Evolutionary conservation across 257 asterid species (phyloP).

Genomic region (Capsicum pubescens): DNA sequence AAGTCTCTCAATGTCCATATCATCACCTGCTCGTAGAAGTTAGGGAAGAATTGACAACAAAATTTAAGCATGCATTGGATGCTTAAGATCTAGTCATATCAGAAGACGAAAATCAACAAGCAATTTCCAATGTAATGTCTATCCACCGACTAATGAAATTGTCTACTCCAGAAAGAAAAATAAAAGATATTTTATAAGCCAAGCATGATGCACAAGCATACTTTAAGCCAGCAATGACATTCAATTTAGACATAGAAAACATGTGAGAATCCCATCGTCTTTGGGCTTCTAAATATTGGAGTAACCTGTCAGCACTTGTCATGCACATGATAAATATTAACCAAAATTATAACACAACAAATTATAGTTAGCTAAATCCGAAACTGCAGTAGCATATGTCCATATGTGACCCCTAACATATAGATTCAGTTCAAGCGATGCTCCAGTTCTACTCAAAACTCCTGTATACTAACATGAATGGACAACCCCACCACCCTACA

Average conservation of each 20-base stretch:
- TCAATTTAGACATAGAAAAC: conserved; percentile 4
- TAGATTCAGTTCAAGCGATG: neutral
- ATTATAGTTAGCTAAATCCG: neutral
- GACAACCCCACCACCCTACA: conserved; percentile 5
- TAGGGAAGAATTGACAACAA: neutral
- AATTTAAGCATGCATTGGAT: conserved; percentile 14
- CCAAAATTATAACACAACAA: conserved; percentile 20
- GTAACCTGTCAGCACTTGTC: neutral
- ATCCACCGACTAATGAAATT: conserved; percentile 1
- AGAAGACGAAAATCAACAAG: neutral
- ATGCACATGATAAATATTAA: neutral
- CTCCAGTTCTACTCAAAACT: conserved; percentile 10
- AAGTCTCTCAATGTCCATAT: conserved; percentile 42
- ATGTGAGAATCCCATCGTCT: neutral
- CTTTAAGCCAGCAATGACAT: neutral
- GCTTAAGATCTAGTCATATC: conserved; percentile 20
- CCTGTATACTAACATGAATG: neutral
- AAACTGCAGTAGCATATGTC: neutral
- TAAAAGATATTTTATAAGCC: neutral
- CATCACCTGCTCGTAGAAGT: conserved; percentile 44
- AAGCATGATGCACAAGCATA: neutral
- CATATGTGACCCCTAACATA: neutral
- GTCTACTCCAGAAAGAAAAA: neutral
- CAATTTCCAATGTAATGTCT: neutral
- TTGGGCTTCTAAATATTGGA: conserved; percentile 4